phyloP scores from a whole-genome alignment of 345 rosid genomes.

The Raphanus sativus region DNA sequence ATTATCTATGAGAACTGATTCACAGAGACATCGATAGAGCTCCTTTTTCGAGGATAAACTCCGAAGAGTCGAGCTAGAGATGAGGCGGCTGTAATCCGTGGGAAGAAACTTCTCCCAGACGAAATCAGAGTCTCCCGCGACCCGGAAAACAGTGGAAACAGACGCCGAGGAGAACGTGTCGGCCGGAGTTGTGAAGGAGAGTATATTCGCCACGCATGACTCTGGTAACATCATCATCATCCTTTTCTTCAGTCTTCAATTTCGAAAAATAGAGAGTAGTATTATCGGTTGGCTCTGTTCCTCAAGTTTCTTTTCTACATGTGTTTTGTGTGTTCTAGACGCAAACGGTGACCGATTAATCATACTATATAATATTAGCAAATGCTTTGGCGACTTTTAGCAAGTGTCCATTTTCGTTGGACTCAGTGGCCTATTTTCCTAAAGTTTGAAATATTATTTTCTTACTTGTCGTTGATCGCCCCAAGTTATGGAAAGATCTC shows the following conservation, averaged over 20 bases:
- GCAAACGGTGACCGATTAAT: not conserved
- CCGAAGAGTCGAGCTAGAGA: slow-evolving; percentile 32
- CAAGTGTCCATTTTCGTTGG: not conserved
- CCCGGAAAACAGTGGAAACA: slow-evolving; percentile 51
- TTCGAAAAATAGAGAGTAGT: not conserved
- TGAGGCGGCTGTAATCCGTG: slow-evolving; percentile 28
- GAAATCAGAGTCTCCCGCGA: slow-evolving; percentile 60
- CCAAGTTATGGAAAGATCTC: slow-evolving; percentile 40
- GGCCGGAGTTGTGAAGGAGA: slow-evolving; percentile 62
- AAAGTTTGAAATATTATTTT: too few relatives aligned
- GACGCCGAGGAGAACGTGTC: slow-evolving; percentile 52
- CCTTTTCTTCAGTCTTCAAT: slow-evolving; percentile 3
- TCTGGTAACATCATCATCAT: slow-evolving; percentile 51
- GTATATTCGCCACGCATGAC: slow-evolving; percentile 51
- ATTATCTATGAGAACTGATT: slow-evolving; percentile 51
- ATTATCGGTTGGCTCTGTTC: not conserved
- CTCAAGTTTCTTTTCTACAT: not conserved
- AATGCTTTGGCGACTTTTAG: not conserved
- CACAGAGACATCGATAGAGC: slow-evolving; percentile 51
- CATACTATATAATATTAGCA: not conserved
- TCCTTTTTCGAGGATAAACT: slow-evolving; percentile 57
- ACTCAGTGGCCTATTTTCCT: too few relatives aligned
- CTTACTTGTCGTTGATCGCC: slow-evolving; percentile 36
- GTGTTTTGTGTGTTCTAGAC: not conserved
- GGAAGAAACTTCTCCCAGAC: slow-evolving; percentile 72